Conservation (phyloP, 805 yeast species). For the Candida chauliodis region DNA sequence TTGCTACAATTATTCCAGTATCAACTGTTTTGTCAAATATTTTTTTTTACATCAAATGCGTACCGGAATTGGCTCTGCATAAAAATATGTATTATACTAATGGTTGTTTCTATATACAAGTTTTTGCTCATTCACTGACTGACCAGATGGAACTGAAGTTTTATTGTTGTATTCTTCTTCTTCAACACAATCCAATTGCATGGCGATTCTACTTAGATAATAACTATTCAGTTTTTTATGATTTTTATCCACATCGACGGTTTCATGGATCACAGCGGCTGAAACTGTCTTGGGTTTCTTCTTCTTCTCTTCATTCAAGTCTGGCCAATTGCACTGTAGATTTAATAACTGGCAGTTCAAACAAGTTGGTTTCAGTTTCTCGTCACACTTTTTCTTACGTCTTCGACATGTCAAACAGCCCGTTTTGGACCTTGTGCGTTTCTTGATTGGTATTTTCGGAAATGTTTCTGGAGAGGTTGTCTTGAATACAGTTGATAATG, state of each 20-base stretch:
- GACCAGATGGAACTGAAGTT: no score
- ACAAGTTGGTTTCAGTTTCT: conserved; percentile 28
- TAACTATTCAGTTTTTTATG: conserved; percentile 11
- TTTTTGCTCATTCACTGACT: no score
- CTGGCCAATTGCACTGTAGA: conserved; percentile 27
- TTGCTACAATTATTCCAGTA: conserved; percentile 7
- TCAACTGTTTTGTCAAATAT: neutral
- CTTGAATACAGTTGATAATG: no score
- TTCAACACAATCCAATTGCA: conserved; percentile 37
- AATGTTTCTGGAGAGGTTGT: no score
- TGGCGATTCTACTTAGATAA: conserved; percentile 29
- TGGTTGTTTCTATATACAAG: no score
- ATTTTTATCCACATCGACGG: neutral
- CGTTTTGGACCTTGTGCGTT: conserved; percentile 21
- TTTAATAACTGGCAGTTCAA: conserved; percentile 20
- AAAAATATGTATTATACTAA: no score
- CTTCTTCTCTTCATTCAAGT: neutral
- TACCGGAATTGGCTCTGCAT: neutral
- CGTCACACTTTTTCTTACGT: conserved; percentile 31
- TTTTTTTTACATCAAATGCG: conserved; percentile 2
- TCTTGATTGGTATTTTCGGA: neutral
- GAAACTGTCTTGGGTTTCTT: conserved; percentile 1
- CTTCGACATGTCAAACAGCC: conserved; percentile 32
- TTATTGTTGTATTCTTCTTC: no score
- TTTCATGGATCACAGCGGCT: neutral